Base-by-base conservation (phyloP, 257 asterid genomes). In the Paulownia fortunei region DNA sequence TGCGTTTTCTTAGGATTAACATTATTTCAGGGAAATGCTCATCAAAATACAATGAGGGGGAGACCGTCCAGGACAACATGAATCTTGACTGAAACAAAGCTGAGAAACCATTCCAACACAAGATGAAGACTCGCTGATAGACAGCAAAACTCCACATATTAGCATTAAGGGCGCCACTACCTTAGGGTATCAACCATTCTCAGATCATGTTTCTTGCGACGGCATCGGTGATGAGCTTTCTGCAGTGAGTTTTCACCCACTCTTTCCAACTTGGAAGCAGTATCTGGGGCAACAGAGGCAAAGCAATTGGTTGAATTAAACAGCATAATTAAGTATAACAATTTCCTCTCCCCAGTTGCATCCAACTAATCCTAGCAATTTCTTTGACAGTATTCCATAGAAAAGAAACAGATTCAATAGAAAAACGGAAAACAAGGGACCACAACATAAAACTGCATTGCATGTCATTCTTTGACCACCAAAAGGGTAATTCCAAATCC, bases 151-250 rank as follows among this genome's bases (percentile, higher is more conserved):
- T 12, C 73, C 12, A 12, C 16, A 37, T n/a, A 65, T 60, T 21
- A 41, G 60, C n/a, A 21, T 26, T 0, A 62, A 41, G 44, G 9
- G 46, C 21, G 46, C 32, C 9, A 30, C 79, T 47, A 69, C 54
- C 64, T 55, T 7, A 82, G 58, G 26, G 37, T 72, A 72, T 89
- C 97, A 6, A 84, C 84, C 96, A 91, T 89, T 86, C 89, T 87
- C 79, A 84, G 44, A 78, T 91, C 97, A 71, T 88, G 87, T 77
- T 95, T 95, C 97, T 92, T 95, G 18, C 97, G 94, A 8, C 98
- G 94, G 61, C 97, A 76, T 71, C 99, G 85, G 73, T 94, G 98
- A 85, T 93, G 97, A 76, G 93, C 86, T 86, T 95, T 95, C 83
- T 87, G 98, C 79, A 90, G 79, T 1, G 97, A 81, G 87, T 87